These are phyloP conservation scores for Kalmusia sp. DNA, from an alignment of 2,329 filamentous ascomycete species.

Conservation along the genomic window DNA sequence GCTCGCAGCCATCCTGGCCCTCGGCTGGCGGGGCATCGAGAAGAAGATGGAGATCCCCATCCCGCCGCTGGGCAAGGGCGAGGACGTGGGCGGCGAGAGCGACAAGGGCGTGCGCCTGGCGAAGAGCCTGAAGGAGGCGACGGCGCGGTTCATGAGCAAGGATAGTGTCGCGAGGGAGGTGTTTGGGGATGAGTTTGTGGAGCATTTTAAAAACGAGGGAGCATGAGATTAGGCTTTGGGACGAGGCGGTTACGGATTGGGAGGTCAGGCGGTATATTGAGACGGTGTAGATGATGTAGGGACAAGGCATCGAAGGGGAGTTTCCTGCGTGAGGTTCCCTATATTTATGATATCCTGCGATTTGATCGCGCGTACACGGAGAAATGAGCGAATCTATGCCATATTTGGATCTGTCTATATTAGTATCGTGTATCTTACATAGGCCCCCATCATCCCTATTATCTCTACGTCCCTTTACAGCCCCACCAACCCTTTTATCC, in stretches of 20 bases:
- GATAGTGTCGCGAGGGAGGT: constrained; percentile 92
- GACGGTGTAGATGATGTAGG: constrained; percentile 30
- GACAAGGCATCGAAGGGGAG: too few species aligned
- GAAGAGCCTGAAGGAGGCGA: constrained; percentile 85
- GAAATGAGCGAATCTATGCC: background rate
- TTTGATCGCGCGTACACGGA: background rate
- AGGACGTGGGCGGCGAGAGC: constrained; percentile 74
- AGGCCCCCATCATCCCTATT: constrained; percentile 46
- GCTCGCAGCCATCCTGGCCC: constrained; percentile 82
- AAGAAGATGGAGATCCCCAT: constrained; percentile 86
- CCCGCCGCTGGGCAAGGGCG: constrained; percentile 82
- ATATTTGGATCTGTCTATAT: constrained; percentile 5
- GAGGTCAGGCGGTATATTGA: constrained; percentile 61
- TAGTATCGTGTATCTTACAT: constrained; percentile 8
- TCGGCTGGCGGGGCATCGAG: constrained; percentile 91
- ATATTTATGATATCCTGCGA: constrained; percentile 10
- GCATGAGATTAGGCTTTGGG: constrained; percentile 89
- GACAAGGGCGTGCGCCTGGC: constrained; percentile 82
- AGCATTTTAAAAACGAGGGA: constrained; percentile 93
- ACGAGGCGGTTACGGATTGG: constrained; percentile 98
- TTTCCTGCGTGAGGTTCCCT: background rate
- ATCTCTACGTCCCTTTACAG: constrained; percentile 46
- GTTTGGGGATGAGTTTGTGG: constrained; percentile 93
- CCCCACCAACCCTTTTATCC: constrained; percentile 49
- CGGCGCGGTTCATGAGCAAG: constrained; percentile 74